Conservation (phyloP, 495 filamentous ascomycete species). For the Talaromyces borbonicus region DNA sequence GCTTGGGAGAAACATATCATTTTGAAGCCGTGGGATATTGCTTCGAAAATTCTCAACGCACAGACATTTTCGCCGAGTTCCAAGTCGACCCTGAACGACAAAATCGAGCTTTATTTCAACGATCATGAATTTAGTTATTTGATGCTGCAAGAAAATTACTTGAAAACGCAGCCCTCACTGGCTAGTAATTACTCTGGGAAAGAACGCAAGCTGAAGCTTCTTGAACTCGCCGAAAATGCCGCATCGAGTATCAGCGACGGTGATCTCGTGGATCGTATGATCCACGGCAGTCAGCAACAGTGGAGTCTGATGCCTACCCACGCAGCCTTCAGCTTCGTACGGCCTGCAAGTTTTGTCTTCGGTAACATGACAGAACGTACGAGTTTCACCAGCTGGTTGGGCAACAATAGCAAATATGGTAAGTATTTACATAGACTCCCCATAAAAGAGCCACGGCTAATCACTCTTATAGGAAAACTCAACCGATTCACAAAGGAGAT, state of each 20-base stretch:
- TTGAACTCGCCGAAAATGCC: conserved; percentile 78
- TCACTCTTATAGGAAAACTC: conserved; percentile 57
- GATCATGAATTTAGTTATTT: conserved; percentile 94
- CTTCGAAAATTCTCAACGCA: conserved; percentile 76
- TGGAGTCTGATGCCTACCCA: conserved; percentile 98
- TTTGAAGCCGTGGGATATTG: conserved; percentile 97
- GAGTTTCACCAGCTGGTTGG: conserved; percentile 80
- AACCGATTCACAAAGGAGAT: conserved; percentile 84
- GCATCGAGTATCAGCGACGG: conserved; percentile 95
- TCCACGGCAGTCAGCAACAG: conserved; percentile 94
- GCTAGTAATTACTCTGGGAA: conserved; percentile 47
- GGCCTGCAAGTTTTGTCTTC: conserved; percentile 80
- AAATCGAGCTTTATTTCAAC: conserved; percentile 98
- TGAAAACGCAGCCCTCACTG: conserved; percentile 64
- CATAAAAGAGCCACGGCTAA: conserved; percentile 11
- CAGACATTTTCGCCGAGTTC: conserved; percentile 76
- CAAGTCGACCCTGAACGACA: conserved; percentile 84
- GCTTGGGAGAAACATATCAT: conserved; percentile 97
- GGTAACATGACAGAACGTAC: conserved; percentile 56
- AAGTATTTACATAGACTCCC: conserved; percentile 11
- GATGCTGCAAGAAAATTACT: conserved; percentile 98
- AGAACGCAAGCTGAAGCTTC: conserved; percentile 62
- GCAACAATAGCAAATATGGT: conserved; percentile 86
- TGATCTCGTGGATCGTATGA: conserved; percentile 94
- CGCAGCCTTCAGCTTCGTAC: conserved; percentile 91